Evolutionary conservation across 352 stramenopile species (phyloP).

Genomic region (Globisporangium abappressorium): DNA sequence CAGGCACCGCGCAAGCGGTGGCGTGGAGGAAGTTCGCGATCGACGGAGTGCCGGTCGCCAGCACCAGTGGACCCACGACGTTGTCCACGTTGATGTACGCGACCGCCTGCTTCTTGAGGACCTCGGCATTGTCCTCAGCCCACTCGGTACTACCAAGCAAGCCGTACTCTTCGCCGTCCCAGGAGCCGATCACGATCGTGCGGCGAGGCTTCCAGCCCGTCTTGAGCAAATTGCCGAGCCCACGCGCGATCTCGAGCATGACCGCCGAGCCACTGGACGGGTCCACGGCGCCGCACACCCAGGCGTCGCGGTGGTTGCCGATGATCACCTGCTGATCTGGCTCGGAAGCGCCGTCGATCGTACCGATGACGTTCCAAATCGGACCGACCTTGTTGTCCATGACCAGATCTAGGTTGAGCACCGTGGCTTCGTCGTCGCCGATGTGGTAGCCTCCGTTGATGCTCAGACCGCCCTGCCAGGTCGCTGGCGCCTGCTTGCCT

Average conservation of each 20-base stretch:
- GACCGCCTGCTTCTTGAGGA: slow-evolving; percentile 51
- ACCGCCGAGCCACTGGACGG: slow-evolving; percentile 77
- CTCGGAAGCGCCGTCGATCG: slow-evolving; percentile 59
- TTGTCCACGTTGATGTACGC: slow-evolving; percentile 87
- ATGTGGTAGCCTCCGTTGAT: slow-evolving; percentile 69
- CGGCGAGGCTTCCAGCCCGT: slow-evolving; percentile 64
- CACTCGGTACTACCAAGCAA: slow-evolving; percentile 84
- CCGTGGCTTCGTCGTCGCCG: slow-evolving; percentile 59
- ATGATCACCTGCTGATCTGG: slow-evolving; percentile 80
- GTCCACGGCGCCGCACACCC: slow-evolving; percentile 87
- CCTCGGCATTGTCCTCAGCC: slow-evolving; percentile 58
- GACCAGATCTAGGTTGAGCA: slow-evolving; percentile 60
- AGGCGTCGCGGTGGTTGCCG: slow-evolving; percentile 90
- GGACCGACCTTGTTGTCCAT: slow-evolving; percentile 79
- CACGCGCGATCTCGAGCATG: slow-evolving; percentile 83
- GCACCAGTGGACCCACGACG: slow-evolving; percentile 52
- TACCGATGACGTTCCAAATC: slow-evolving; percentile 90
- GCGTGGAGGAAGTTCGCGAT: slow-evolving; percentile 59
- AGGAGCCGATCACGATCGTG: slow-evolving; percentile 77
- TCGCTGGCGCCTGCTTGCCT: slow-evolving; percentile 45
- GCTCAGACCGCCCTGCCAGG: slow-evolving; percentile 60
- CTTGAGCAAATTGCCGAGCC: slow-evolving; percentile 60
- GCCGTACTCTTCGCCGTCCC: slow-evolving; percentile 86
- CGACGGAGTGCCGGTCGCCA: slow-evolving; percentile 61
- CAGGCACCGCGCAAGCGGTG: slow-evolving; percentile 46